phyloP scores from a whole-genome alignment of 495 filamentous ascomycete species.

The Oidiodendron maius region DNA sequence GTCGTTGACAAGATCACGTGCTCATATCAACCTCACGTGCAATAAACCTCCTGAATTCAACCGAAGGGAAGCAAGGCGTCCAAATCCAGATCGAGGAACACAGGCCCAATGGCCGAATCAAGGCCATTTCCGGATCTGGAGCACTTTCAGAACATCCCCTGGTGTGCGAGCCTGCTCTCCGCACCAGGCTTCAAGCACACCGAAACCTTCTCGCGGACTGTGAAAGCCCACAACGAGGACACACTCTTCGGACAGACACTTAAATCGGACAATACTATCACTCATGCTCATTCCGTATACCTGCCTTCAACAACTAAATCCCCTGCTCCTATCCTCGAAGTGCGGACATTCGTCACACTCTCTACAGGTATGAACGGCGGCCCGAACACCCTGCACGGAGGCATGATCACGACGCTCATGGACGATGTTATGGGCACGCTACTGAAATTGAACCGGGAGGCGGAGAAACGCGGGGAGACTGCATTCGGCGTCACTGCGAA shows the following conservation, averaged over 20 bases:
- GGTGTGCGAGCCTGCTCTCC: constrained; percentile 46
- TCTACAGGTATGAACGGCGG: constrained; percentile 53
- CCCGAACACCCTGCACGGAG: constrained; percentile 53
- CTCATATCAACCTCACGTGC: too few relatives aligned
- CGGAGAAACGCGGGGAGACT: constrained; percentile 2
- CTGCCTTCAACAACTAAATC: constrained; percentile 18
- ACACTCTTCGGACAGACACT: constrained; percentile 50
- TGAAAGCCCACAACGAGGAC: constrained; percentile 43
- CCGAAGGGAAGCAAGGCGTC: too few relatives aligned
- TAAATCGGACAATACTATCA: constrained; percentile 44
- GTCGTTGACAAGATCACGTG: too few relatives aligned
- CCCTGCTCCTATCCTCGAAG: constrained; percentile 27
- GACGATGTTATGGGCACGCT: constrained; percentile 52
- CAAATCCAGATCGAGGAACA: too few relatives aligned
- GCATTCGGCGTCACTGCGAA: constrained; percentile 46
- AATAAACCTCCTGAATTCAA: too few relatives aligned
- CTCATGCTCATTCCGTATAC: constrained; percentile 41
- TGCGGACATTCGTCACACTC: constrained; percentile 42
- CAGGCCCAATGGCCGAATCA: neutral
- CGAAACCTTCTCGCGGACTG: constrained; percentile 32
- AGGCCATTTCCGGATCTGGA: constrained; percentile 23
- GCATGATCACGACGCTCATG: constrained; percentile 52
- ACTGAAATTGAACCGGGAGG: constrained; percentile 36
- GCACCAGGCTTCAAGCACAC: constrained; percentile 31
- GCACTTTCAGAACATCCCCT: constrained; percentile 49